A percentile compares a stretch with the other conserved stretches of the same genome.
Evolutionary conservation across 345 rosid species (phyloP).

Genomic region (Eutrema yunnanense): DNA sequence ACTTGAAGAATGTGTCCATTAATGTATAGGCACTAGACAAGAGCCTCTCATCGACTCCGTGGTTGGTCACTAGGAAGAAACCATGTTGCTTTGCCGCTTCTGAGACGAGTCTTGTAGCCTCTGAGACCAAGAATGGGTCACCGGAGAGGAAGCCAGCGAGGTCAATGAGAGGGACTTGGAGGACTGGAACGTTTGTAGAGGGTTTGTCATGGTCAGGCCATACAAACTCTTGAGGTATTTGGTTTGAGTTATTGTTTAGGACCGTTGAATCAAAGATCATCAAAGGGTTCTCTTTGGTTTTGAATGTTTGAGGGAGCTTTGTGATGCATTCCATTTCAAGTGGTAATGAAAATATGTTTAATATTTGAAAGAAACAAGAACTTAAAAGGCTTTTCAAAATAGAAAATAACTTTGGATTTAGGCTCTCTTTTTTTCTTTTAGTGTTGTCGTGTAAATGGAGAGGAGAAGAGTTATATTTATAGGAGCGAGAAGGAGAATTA

Average conservation of each 20-base stretch:
- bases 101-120: background rate
- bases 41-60: constrained; percentile 6
- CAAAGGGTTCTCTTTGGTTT: background rate
- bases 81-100: background rate
- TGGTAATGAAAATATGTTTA: background rate
- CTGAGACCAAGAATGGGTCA: background rate
- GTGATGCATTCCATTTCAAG: background rate
- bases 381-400: too few relatives aligned
- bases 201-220: constrained; percentile 5
- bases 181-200: background rate
- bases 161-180: constrained; percentile 3
- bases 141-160: background rate
- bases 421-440: background rate
- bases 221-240: constrained; percentile 4
- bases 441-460: background rate
- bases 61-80: constrained; percentile 5
- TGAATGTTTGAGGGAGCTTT: background rate
- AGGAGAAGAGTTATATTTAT: background rate
- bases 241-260: background rate
- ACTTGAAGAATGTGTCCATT: background rate
- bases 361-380: too few relatives aligned
- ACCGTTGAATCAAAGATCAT: background rate
- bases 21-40: background rate
- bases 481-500: background rate
- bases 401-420: background rate